phyloP scores from a whole-genome alignment of 257 asterid species.

The Ajuga chamaepitys region DNA sequence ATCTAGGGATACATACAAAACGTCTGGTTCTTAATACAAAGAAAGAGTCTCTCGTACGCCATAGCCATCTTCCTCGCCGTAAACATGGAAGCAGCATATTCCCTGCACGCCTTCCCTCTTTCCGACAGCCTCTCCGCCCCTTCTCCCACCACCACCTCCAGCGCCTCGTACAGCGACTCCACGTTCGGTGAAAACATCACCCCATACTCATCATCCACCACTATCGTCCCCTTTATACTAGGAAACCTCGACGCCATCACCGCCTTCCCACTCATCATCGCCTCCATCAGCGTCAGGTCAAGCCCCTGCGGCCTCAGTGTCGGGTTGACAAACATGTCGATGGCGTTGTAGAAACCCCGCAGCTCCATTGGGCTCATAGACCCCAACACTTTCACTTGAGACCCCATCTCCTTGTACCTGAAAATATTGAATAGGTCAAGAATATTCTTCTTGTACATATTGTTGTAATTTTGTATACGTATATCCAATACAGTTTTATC shows the following conservation, averaged over 20 bases:
- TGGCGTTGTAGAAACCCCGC: constrained; percentile 61
- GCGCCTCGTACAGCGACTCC: constrained; percentile 54
- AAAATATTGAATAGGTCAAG: no score
- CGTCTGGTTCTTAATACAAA: constrained; percentile 67
- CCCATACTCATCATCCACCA: constrained; percentile 73
- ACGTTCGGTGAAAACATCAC: constrained; percentile 80
- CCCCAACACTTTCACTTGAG: constrained; percentile 59
- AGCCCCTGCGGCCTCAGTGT: constrained; percentile 97
- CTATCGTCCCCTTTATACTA: constrained; percentile 75
- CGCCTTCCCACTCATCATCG: constrained; percentile 91
- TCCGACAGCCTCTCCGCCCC: constrained; percentile 51
- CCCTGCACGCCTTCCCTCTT: constrained; percentile 74
- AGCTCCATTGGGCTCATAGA: constrained; percentile 60
- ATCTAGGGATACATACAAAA: constrained; percentile 55
- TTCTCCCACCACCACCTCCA: constrained; percentile 57
- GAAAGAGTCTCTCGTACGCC: constrained; percentile 87
- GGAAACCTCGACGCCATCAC: constrained; percentile 93
- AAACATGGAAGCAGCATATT: constrained; percentile 73
- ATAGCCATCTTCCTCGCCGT: constrained; percentile 83
- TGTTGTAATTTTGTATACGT: no score
- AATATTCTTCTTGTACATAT: no score
- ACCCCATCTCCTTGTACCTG: constrained; percentile 63
- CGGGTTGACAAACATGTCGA: constrained; percentile 79
- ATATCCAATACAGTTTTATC: no score
- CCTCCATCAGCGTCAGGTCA: constrained; percentile 86